Evolutionary conservation across 352 stramenopile species (phyloP).

Genomic region (Phytophthora capsici): DNA sequence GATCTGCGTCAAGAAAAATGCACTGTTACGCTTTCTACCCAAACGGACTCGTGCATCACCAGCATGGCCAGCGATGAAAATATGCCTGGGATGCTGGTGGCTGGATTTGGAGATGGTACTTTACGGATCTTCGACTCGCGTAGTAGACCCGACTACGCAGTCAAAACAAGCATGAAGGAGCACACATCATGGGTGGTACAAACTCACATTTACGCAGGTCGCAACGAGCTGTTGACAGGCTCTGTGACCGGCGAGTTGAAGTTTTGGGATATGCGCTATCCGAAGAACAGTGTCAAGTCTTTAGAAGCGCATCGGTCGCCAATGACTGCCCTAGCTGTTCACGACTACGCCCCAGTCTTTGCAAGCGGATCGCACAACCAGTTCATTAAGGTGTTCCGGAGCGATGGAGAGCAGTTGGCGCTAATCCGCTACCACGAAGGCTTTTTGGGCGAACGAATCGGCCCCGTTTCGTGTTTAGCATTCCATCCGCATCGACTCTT

Average conservation of each 20-base stretch:
- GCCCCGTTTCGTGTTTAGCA: slow-evolving; percentile 95
- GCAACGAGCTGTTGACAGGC: slow-evolving; percentile 93
- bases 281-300: slow-evolving; percentile 81
- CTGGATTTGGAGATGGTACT: slow-evolving; percentile 94
- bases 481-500: slow-evolving; percentile 98
- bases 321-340: slow-evolving; percentile 97
- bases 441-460: slow-evolving; percentile 97
- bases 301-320: slow-evolving; percentile 92
- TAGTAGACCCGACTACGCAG: slow-evolving; percentile 70
- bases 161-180: slow-evolving; percentile 85
- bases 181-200: slow-evolving; percentile 97
- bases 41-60: slow-evolving; percentile 92
- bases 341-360: slow-evolving; percentile 96
- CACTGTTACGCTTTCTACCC: slow-evolving; percentile 80
- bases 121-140: slow-evolving; percentile 96
- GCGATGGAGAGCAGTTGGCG: slow-evolving; percentile 86
- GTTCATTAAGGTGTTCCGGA: slow-evolving; percentile 98
- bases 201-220: slow-evolving; percentile 77
- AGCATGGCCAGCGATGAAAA: slow-evolving; percentile 83
- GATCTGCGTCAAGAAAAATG: slow-evolving; percentile 94
- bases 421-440: slow-evolving; percentile 96
- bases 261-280: slow-evolving; percentile 96
- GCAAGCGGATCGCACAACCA: slow-evolving; percentile 98
- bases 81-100: slow-evolving; percentile 86
- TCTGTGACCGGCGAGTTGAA: slow-evolving; percentile 96